Conservation (phyloP, 2,329 filamentous ascomycete species). For the Claviceps maximensis region DNA sequence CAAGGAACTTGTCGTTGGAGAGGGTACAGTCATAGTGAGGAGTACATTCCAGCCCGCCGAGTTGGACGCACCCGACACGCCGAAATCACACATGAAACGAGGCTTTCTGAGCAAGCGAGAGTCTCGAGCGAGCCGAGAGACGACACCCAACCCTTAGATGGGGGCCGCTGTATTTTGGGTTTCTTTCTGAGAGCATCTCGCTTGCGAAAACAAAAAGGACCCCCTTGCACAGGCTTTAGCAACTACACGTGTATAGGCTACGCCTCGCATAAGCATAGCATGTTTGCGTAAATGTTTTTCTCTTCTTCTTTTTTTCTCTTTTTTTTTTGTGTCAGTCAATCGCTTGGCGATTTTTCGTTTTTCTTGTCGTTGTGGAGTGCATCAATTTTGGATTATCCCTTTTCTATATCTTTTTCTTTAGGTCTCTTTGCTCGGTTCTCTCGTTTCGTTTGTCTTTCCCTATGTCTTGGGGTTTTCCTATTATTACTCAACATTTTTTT, state of each 20-base stretch:
- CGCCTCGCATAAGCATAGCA: neutral
- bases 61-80: constrained; percentile 29
- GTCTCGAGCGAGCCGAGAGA: constrained; percentile 29
- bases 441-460: neutral
- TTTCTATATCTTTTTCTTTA: neutral
- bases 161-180: constrained; percentile 8
- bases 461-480: neutral
- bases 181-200: neutral
- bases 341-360: neutral
- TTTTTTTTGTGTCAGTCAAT: neutral
- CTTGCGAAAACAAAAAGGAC: too few species aligned
- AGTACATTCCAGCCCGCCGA: constrained; percentile 54
- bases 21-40: constrained; percentile 57
- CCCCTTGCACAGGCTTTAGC: neutral
- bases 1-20: constrained; percentile 62
- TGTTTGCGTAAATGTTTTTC: too few species aligned
- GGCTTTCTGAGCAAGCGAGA: constrained; percentile 44
- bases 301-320: neutral
- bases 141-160: constrained; percentile 23
- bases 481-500: neutral
- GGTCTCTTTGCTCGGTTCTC: neutral
- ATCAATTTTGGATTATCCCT: neutral
- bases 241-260: neutral
- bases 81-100: constrained; percentile 33
- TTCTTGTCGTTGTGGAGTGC: neutral